These are phyloP conservation scores for Detonula confervacea DNA, from an alignment of 352 stramenopile genomes.

Conservation along the genomic window DNA sequence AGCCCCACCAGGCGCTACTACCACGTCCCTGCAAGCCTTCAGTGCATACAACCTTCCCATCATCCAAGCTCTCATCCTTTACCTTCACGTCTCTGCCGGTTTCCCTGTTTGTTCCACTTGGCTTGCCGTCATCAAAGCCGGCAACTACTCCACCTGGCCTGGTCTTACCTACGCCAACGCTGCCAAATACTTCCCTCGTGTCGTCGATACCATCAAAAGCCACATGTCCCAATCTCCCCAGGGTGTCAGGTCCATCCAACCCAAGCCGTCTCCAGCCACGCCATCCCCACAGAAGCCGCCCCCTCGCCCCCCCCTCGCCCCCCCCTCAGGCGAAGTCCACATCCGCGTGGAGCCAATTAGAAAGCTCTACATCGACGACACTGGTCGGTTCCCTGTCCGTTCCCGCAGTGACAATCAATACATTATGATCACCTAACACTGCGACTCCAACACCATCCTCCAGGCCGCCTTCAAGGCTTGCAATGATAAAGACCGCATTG, in stretches of 20 bases:
- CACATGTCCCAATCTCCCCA: constrained; percentile 1
- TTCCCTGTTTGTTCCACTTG: constrained; percentile 1
- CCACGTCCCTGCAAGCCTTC: not conserved
- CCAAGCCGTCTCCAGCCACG: too few relatives aligned
- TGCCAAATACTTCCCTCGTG: not conserved
- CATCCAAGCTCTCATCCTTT: not conserved
- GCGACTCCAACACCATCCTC: constrained; percentile 1
- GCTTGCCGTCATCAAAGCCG: not conserved
- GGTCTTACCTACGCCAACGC: constrained; percentile 2
- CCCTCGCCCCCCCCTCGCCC: too few relatives aligned
- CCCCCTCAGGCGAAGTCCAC: too few relatives aligned
- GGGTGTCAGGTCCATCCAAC: not conserved
- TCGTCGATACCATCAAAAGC: not conserved
- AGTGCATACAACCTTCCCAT: constrained; percentile 3
- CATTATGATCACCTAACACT: constrained; percentile 2
- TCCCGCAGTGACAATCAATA: constrained; percentile 6
- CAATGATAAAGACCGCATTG: too few relatives aligned
- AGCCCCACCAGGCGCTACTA: not conserved
- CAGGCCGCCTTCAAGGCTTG: not conserved
- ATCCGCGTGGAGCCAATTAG: too few relatives aligned
- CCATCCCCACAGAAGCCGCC: too few relatives aligned
- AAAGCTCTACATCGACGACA: constrained; percentile 6
- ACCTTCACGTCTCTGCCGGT: not conserved
- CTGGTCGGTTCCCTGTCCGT: not conserved
- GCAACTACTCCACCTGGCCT: constrained; percentile 6